These are phyloP conservation scores for Vitis hybrid DNA, from an alignment of 177 flowering plant species.

Conservation along the genomic window DNA sequence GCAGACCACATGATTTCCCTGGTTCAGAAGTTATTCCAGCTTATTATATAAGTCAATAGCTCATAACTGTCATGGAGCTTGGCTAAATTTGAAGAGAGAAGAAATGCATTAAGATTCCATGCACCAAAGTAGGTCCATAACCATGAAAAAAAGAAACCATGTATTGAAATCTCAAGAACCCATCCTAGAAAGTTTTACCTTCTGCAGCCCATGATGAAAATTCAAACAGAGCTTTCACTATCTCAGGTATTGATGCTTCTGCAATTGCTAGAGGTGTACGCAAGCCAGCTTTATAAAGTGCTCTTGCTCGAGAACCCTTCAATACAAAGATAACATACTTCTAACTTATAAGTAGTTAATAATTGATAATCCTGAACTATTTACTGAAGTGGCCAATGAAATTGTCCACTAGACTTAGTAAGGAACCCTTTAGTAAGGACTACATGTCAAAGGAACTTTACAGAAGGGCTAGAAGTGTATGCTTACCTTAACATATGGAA, in stretches of 20 bases:
- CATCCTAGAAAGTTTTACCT: constrained; percentile 43
- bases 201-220: constrained; percentile 76
- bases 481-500: constrained; percentile 85
- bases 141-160: background rate
- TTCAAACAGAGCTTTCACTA: constrained; percentile 85
- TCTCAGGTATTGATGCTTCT: constrained; percentile 79
- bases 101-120: background rate
- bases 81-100: background rate
- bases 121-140: background rate
- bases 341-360: background rate
- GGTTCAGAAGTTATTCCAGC: too few species aligned
- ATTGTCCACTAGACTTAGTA: background rate
- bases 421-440: background rate
- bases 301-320: constrained; percentile 98
- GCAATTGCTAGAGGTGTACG: constrained; percentile 91
- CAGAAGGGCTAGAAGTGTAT: background rate
- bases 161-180: background rate
- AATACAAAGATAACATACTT: constrained; percentile 1
- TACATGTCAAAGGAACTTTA: background rate
- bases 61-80: too few species aligned
- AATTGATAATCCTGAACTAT: background rate
- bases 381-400: background rate
- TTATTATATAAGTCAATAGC: too few species aligned
- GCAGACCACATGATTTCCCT: too few species aligned
- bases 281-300: constrained; percentile 93